Evolutionary conservation across 2,329 filamentous ascomycete genomes (phyloP).

Genomic region (Diaporthe citriasiana): DNA sequence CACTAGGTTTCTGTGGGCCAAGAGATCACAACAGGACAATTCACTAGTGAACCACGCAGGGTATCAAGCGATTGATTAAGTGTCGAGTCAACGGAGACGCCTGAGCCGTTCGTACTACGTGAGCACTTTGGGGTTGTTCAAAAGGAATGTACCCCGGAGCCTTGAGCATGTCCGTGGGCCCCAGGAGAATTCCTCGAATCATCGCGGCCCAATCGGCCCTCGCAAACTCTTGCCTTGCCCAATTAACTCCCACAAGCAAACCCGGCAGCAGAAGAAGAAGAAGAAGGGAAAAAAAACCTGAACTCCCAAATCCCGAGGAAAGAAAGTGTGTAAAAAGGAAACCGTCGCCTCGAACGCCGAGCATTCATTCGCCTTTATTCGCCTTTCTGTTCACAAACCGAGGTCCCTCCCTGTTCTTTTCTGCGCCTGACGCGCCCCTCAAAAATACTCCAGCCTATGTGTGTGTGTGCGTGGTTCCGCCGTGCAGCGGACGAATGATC

Average conservation of each 20-base stretch:
- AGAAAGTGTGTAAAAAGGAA: not conserved
- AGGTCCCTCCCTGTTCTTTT: constrained; percentile 20
- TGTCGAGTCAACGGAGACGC: not conserved
- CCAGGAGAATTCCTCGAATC: not conserved
- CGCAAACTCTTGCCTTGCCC: constrained; percentile 24
- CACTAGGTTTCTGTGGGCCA: not conserved
- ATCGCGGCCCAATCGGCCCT: constrained; percentile 5
- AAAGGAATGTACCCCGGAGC: not conserved
- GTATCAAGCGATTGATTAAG: constrained; percentile 14
- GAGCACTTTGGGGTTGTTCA: not conserved
- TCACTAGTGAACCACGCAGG: constrained; percentile 6
- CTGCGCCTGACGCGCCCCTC: not conserved
- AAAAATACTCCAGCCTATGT: constrained; percentile 1
- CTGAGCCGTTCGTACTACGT: constrained; percentile 4
- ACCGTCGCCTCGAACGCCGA: constrained; percentile 21
- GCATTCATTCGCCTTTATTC: constrained; percentile 16
- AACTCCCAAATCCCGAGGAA: constrained; percentile 8
- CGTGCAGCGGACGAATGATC: constrained; percentile 5
- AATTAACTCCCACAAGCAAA: not conserved
- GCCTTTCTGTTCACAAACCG: constrained; percentile 8
- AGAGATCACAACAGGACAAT: constrained; percentile 1
- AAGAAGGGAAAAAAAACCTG: not conserved
- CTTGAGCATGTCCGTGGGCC: not conserved
- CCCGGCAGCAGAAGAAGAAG: not conserved
- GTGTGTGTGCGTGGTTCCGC: not conserved